A percentile compares a stretch with the other conserved stretches of the same genome.
Conservation (phyloP, 2,329 filamentous ascomycete genomes). For the Colletotrichum cordylinicola region DNA sequence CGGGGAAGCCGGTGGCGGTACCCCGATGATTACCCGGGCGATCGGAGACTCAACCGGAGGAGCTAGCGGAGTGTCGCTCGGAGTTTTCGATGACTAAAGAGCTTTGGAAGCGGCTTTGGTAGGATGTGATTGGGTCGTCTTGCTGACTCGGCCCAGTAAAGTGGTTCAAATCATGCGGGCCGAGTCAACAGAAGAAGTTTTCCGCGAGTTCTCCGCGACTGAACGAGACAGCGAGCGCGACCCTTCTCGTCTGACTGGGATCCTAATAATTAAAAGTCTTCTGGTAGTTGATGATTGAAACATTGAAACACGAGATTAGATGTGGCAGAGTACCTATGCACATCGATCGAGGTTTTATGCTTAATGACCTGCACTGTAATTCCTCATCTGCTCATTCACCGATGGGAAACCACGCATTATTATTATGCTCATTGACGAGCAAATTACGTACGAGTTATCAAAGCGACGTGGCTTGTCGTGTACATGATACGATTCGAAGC, state of each 20-base stretch:
- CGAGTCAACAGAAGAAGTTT: background rate
- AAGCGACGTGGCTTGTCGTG: background rate
- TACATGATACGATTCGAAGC: background rate
- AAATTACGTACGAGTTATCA: background rate
- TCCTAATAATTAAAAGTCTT: background rate
- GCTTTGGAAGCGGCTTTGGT: background rate
- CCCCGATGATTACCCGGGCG: constrained; percentile 2
- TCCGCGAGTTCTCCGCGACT: background rate
- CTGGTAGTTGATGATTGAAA: background rate
- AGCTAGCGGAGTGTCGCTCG: constrained; percentile 12
- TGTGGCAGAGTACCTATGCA: background rate
- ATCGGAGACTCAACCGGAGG: background rate
- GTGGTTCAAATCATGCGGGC: background rate
- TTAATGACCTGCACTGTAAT: background rate
- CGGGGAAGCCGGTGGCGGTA: background rate
- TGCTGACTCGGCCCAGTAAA: background rate
- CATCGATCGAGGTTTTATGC: background rate
- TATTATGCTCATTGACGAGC: background rate
- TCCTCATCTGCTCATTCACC: background rate
- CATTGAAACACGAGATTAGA: background rate
- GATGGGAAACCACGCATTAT: background rate
- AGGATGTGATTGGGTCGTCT: background rate
- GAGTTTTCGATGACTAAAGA: background rate
- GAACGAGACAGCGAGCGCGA: background rate
- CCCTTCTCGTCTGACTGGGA: background rate